A percentile compares a stretch with the other conserved stretches of the same genome.
Conservation (phyloP, 2,329 filamentous ascomycete species). For the Pseudogymnoascus sp. region DNA sequence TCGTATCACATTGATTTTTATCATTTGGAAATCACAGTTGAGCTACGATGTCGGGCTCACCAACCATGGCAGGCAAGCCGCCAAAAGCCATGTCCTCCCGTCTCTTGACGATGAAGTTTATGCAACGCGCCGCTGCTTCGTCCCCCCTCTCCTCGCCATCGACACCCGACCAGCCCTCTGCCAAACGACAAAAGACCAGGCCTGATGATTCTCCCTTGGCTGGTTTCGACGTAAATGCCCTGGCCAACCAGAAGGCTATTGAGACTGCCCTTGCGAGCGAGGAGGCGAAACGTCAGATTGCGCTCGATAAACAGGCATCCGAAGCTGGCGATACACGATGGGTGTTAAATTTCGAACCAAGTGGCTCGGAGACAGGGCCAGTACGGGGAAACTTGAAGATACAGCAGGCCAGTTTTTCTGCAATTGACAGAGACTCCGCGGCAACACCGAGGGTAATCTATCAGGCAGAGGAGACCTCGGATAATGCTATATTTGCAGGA, state of each 20-base stretch:
- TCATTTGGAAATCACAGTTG: conserved; percentile 20
- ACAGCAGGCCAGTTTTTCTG: conserved; percentile 53
- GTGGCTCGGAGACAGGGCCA: conserved; percentile 30
- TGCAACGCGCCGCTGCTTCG: conserved; percentile 76
- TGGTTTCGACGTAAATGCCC: conserved; percentile 34
- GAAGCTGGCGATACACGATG: conserved; percentile 66
- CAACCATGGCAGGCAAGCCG: conserved; percentile 38
- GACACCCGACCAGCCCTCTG: conserved; percentile 43
- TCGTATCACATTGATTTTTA: background rate
- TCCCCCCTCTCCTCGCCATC: conserved; percentile 39
- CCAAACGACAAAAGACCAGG: conserved; percentile 57
- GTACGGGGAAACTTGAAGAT: conserved; percentile 40
- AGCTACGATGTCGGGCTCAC: conserved; percentile 23
- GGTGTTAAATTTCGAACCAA: conserved; percentile 55
- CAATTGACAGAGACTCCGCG: conserved; percentile 34
- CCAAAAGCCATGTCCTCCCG: conserved; percentile 76
- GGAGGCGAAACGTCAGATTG: conserved; percentile 56
- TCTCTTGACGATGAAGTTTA: conserved; percentile 93
- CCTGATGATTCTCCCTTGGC: conserved; percentile 28
- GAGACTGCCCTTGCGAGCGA: conserved; percentile 59
- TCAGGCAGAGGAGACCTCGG: conserved; percentile 27
- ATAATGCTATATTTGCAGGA: conserved; percentile 30
- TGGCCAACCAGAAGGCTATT: conserved; percentile 52
- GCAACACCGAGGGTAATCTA: conserved; percentile 14
- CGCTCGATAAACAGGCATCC: conserved; percentile 54